phyloP scores from a whole-genome alignment of 2,329 filamentous ascomycete genomes.

The Falciphora oryzae region DNA sequence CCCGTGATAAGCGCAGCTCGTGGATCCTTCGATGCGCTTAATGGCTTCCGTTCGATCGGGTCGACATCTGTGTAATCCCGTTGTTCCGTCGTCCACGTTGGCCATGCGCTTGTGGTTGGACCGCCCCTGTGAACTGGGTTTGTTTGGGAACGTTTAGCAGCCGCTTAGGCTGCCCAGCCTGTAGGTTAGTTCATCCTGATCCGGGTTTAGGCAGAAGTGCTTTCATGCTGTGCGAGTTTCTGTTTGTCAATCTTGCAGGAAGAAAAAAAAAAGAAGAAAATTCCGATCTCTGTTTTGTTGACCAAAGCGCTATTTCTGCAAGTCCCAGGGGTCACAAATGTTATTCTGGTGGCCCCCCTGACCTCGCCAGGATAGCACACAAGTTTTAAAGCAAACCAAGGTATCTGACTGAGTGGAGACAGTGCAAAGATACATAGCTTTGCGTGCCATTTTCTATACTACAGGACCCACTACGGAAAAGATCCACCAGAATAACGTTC shows the following conservation, averaged over 20 bases:
- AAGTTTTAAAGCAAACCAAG: too few relatives aligned
- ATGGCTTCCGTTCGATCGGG: constrained; percentile 88
- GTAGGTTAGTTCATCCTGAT: background rate
- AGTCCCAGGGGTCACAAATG: too few relatives aligned
- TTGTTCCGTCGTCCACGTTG: constrained; percentile 84
- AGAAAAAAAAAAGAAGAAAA: too few relatives aligned
- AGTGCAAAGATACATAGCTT: too few relatives aligned
- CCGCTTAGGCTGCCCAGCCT: background rate
- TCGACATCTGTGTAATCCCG: constrained; percentile 93
- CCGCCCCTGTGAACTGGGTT: background rate
- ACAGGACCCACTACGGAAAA: too few relatives aligned
- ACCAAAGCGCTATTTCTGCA: background rate
- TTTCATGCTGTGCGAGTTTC: background rate
- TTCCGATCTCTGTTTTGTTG: too few relatives aligned
- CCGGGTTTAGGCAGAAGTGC: background rate
- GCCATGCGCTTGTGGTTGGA: constrained; percentile 63
- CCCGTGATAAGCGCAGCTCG: constrained; percentile 75
- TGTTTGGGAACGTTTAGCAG: background rate
- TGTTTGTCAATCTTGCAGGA: too few relatives aligned
- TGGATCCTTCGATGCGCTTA: constrained; percentile 57
- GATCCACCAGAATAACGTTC: too few relatives aligned
- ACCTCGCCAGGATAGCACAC: too few relatives aligned
- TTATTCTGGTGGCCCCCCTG: too few relatives aligned
- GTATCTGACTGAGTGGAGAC: too few relatives aligned
- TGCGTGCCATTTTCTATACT: too few relatives aligned